Evolutionary conservation across 768 basidiomycete species (phyloP), one percentile per base, ranked within the genome.

Genomic region (Guyanaporus albipodus): DNA sequence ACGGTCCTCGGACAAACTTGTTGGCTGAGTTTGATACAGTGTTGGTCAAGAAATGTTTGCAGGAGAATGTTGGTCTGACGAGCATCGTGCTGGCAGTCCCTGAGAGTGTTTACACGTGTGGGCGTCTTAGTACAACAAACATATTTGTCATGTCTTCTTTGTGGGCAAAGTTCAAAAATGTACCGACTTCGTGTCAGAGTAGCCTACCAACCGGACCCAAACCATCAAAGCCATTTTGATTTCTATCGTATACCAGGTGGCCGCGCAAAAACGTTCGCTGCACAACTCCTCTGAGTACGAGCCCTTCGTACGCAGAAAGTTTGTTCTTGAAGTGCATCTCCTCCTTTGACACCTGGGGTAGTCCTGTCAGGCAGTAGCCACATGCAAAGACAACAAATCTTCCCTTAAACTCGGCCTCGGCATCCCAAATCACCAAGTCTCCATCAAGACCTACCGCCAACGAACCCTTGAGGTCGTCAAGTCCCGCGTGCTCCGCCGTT

Each of bases 281-380:
- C 28, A 93, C 88, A n/a, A 70, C 70, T 0, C 95, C 95, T 14
- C 56, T 70, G 35, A 96, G 73, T 15, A 59, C 73, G 57, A 79
- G 70, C 5, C 92, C 93, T 55, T 88, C 79, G 63, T 94, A 98
- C 2, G 95, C 89, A 4, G 90, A 89, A 17, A 96, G 60, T 67
- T 93, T 94, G 70, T 98, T 97, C 74, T 91, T 96, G 77, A 95
- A 97, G 43, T 83, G 75, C 11, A 97, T 72, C 11, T 67, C 59
- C 8, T 86, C 83, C 59, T 78, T 78, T 22, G 82, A 83, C 19
- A 93, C 86, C 91, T 93, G 49, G 11, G 15, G 11, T 37, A 19
- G 27, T 35, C 8, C 17, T 31, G 37, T 56, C 48, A 57, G 50
- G 24, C 27, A 37, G 33, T 11, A 21, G 36, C n/a, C 22, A 45